Base-by-base conservation (phyloP, 1,284 basidiomycete species). In the Ustilago cynodontis region DNA sequence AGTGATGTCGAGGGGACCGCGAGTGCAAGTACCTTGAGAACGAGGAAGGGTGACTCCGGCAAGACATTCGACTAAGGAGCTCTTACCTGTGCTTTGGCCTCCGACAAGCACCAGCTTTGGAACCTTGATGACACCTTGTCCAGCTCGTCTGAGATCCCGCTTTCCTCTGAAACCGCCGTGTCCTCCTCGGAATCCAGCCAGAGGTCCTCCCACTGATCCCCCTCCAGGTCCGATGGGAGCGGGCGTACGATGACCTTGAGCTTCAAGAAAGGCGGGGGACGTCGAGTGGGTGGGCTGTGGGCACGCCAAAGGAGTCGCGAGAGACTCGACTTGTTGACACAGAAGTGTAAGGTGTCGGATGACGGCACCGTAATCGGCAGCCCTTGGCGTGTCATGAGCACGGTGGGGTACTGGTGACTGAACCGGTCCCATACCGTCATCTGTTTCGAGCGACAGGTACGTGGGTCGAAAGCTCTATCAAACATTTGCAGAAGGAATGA, bases 41-140 rank as follows among this genome's bases (percentile, higher is more conserved):
- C 64, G 59, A 0, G 69, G 69, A 1, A 71, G 63, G 3, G 63
- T n/a, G 28, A 71, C 60, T 8, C 69, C 69, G 18, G 63, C 55
- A 5, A 71, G 54, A 54, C 59, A 58, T 29, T 71, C 63, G 39
- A 71, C 69, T 18, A 71, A 59, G n/a, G 58, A 59, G 63, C 55
- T 65, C 45, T 71, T 66, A 13, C 64, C 69, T 10, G 63, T 60
- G 35, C 63, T 65, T 37, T 71, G 69, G 11, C 63, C 59, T 13
- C 63, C 69, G 45, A 66, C 59, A 11, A 71, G 52, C 3, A 61
- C 64, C 20, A 66, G 37, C 20, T 54, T 53, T 0, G 69, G 69
- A n/a, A 68, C 51, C 11, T 18, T n/a, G 61, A 50, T 49, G 47
- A 49, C 24, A 49, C 28, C 9, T 49, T 16, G 13, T 11, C 47